These are phyloP conservation scores for Ophiostoma piceae DNA, from an alignment of 2,329 filamentous ascomycete genomes.

Conservation along the genomic window DNA sequence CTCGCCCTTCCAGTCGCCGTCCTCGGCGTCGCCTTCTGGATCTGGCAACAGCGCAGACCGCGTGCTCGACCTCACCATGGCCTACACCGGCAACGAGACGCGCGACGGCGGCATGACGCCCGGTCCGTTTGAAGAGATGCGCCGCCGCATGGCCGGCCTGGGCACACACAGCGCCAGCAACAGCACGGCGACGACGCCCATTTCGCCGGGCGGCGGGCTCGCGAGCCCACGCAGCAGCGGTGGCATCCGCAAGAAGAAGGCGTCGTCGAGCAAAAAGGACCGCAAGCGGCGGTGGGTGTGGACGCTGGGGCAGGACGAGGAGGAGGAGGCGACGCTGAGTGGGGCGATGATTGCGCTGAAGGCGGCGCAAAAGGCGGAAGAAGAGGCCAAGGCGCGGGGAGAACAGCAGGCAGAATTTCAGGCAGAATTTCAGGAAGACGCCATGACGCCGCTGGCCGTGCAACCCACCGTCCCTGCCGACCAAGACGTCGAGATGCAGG, in stretches of 20 bases:
- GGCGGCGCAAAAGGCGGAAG: conserved; percentile 28
- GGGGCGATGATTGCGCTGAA: conserved; percentile 29
- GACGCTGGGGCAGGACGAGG: conserved; percentile 55
- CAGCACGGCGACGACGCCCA: conserved; percentile 27
- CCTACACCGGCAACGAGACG: conserved; percentile 50
- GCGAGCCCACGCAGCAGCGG: conserved; percentile 38
- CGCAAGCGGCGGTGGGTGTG: conserved; percentile 62
- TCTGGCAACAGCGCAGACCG: conserved; percentile 37
- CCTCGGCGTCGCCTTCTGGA: conserved; percentile 30
- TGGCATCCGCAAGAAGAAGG: conserved; percentile 49
- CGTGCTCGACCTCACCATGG: conserved; percentile 46
- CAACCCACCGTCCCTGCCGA: background rate
- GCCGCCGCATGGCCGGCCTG: conserved; percentile 50
- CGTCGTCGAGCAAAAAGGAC: conserved; percentile 47
- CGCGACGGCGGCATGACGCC: conserved; percentile 58
- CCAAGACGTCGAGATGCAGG: conserved; percentile 20
- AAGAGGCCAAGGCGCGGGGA: background rate
- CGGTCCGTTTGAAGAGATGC: conserved; percentile 59
- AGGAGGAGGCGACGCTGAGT: conserved; percentile 40
- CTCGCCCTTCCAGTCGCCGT: conserved; percentile 37
- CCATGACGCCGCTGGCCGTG: conserved; percentile 17
- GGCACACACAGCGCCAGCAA: conserved; percentile 40
- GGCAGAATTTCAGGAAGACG: background rate
- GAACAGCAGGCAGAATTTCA: background rate
- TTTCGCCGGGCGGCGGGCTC: conserved; percentile 27